Conservation (phyloP, 2,329 filamentous ascomycete genomes). For the Diplocarpon rosae region DNA sequence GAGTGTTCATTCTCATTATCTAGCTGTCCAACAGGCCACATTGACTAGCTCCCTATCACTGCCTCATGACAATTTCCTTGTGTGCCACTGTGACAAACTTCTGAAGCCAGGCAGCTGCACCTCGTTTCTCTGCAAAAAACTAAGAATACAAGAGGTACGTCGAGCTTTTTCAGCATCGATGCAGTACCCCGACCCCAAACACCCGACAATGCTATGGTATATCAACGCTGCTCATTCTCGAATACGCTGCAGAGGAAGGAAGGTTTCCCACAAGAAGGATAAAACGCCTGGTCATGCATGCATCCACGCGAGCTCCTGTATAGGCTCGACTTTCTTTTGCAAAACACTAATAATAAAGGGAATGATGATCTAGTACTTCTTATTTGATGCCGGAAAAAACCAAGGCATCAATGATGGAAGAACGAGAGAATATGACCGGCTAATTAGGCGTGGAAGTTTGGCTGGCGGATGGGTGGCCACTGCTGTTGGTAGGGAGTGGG, state of each 20-base stretch:
- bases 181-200: slow-evolving; percentile 12
- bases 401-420: no score
- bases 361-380: neutral
- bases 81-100: no score
- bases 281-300: slow-evolving; percentile 19
- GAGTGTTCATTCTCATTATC: neutral
- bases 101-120: slow-evolving; percentile 6
- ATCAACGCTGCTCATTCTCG: slow-evolving; percentile 11
- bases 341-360: neutral
- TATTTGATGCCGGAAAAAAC: no score
- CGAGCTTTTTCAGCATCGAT: slow-evolving; percentile 12
- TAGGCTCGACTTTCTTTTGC: slow-evolving; percentile 5
- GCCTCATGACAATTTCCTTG: no score
- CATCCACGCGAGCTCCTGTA: slow-evolving; percentile 12
- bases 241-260: slow-evolving; percentile 12
- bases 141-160: slow-evolving; percentile 5
- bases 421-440: neutral
- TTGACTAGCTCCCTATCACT: neutral
- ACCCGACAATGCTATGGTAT: slow-evolving; percentile 20
- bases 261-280: slow-evolving; percentile 3
- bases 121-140: no score
- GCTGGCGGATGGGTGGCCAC: slow-evolving; percentile 26
- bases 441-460: slow-evolving; percentile 26
- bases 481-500: slow-evolving; percentile 17
- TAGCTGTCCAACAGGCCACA: neutral